Percentiles rank a stretch among this genome's conserved stretches.
Conservation (phyloP, 2,329 filamentous ascomycete genomes). For the Aspergillus tubingensis region DNA sequence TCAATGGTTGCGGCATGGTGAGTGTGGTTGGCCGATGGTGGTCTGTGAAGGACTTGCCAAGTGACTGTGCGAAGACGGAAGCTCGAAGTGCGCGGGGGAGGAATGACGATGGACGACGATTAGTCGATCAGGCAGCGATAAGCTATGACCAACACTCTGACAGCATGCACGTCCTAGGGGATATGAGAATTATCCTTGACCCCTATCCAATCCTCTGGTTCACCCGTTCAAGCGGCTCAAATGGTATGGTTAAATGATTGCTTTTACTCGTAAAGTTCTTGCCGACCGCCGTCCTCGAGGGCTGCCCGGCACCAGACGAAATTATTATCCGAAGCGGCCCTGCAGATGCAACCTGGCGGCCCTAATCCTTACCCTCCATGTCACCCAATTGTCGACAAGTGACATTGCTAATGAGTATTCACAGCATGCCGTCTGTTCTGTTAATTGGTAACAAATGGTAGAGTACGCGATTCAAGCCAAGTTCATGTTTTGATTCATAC, state of each 20-base stretch:
- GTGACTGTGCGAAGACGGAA: slow-evolving; percentile 36
- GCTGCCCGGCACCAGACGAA: slow-evolving; percentile 13
- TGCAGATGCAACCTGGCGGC: background rate
- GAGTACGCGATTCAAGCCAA: background rate
- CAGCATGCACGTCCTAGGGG: slow-evolving; percentile 1
- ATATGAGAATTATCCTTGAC: background rate
- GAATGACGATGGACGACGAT: slow-evolving; percentile 14
- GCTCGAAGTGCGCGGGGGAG: slow-evolving; percentile 38
- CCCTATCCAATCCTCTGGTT: slow-evolving; percentile 7
- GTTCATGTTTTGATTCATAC: background rate
- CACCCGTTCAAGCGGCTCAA: background rate
- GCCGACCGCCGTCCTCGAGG: slow-evolving; percentile 6
- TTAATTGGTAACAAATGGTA: no score
- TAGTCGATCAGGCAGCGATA: slow-evolving; percentile 23
- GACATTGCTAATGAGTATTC: background rate
- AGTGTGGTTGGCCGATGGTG: slow-evolving; percentile 32
- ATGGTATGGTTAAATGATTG: background rate
- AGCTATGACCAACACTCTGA: slow-evolving; percentile 16
- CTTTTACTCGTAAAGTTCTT: background rate
- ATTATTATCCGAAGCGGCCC: slow-evolving; percentile 18
- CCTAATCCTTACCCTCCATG: background rate
- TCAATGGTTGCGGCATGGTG: slow-evolving; percentile 51
- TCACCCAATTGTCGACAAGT: background rate
- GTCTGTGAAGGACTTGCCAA: slow-evolving; percentile 23
- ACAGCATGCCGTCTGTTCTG: background rate